Evolutionary conservation across 208 protist species (phyloP).

Genomic region (Trypanosoma lewisi): DNA sequence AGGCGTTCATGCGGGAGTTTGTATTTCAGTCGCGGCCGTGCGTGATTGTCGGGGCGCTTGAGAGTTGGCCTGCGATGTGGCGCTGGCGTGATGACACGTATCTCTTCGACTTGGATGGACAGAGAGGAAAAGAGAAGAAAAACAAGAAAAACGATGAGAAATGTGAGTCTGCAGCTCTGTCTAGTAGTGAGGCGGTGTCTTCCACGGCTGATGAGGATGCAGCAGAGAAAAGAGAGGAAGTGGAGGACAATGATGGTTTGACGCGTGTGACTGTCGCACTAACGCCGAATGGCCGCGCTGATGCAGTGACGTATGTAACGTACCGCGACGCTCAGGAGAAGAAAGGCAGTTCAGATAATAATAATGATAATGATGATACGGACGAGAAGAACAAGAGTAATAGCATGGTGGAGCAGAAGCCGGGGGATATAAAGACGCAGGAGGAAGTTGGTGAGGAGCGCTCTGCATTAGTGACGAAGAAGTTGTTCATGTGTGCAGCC

Average conservation of each 20-base stretch:
- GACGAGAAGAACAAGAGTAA: background rate
- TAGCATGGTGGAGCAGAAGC: too few relatives aligned
- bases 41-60: conserved; percentile 70
- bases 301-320: conserved; percentile 81
- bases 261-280: conserved; percentile 81
- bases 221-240: background rate
- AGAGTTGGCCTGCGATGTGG: conserved; percentile 69
- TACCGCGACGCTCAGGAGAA: conserved; percentile 28
- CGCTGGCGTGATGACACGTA: conserved; percentile 76
- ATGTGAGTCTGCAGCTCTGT: background rate
- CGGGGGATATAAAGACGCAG: too few relatives aligned
- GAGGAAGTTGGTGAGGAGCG: background rate
- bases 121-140: conserved; percentile 19
- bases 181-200: background rate
- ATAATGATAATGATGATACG: conserved; percentile 3
- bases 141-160: too few relatives aligned
- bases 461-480: conserved; percentile 28
- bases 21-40: conserved; percentile 81
- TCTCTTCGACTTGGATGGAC: conserved; percentile 69
- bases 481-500: conserved; percentile 80
- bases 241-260: conserved; percentile 19
- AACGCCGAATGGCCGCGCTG: conserved; percentile 90
- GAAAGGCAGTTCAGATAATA: conserved; percentile 16
- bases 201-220: background rate
- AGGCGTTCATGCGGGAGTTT: conserved; percentile 85